Percentiles rank a stretch among this genome's conserved stretches.
Conservation (phyloP, 306 rosid species). For the Betula pendula region DNA sequence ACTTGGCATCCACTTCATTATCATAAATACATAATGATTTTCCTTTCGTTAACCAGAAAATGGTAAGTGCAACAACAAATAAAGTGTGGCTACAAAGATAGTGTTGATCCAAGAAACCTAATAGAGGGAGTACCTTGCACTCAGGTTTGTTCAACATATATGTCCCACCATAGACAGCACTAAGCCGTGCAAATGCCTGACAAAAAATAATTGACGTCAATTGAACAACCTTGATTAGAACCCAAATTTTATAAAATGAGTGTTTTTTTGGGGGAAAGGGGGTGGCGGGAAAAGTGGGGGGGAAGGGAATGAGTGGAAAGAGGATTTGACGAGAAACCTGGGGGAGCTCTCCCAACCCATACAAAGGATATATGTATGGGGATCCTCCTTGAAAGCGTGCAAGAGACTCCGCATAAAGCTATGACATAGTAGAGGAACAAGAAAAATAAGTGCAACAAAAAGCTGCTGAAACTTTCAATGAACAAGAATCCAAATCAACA, state of each 20-base stretch:
- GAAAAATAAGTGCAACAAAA: slow-evolving; percentile 23
- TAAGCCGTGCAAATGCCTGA: slow-evolving; percentile 96
- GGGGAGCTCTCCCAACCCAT: slow-evolving; percentile 98
- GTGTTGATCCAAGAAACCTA: neutral
- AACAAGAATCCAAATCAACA: slow-evolving; percentile 13
- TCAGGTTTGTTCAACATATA: slow-evolving; percentile 97
- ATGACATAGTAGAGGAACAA: slow-evolving; percentile 19
- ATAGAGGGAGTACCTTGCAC: slow-evolving; percentile 68
- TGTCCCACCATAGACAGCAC: slow-evolving; percentile 99
- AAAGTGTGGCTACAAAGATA: slow-evolving; percentile 4
- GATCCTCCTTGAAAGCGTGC: slow-evolving; percentile 99
- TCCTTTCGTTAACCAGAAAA: slow-evolving; percentile 20
- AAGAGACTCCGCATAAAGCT: slow-evolving; percentile 91
- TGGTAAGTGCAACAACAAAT: slow-evolving; percentile 3
- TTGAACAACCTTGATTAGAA: slow-evolving; percentile 15
- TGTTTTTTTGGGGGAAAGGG: too few relatives aligned
- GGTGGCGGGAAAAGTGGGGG: too few relatives aligned
- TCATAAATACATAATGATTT: neutral
- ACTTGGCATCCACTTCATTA: neutral
- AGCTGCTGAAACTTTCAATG: slow-evolving; percentile 14
- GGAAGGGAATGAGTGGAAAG: too few relatives aligned
- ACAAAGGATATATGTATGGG: slow-evolving; percentile 94
- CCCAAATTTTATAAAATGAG: neutral
- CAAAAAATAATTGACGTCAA: neutral
- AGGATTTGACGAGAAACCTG: slow-evolving; percentile 82